Conservation (phyloP, 257 asterid species). For the Nicotiana attenuata region DNA sequence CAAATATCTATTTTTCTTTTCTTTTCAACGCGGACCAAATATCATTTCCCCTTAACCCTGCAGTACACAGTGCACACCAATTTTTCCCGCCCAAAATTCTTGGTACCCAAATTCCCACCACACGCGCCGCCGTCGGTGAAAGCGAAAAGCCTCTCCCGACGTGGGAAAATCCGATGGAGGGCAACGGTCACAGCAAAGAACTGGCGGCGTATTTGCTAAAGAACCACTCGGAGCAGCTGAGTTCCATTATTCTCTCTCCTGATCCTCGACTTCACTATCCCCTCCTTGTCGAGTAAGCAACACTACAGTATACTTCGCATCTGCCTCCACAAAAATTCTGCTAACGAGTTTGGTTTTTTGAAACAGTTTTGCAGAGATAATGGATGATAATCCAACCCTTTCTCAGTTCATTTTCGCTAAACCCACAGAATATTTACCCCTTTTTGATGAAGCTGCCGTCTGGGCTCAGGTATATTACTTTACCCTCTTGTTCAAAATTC, state of each 20-base stretch:
- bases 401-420: slow-evolving; percentile 70
- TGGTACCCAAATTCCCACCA: not conserved
- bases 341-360: too few species aligned
- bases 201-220: slow-evolving; percentile 65
- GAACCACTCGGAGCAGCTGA: slow-evolving; percentile 53
- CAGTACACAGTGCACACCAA: not conserved
- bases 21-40: not conserved
- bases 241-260: slow-evolving; percentile 45
- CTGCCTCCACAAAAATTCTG: not conserved
- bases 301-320: not conserved
- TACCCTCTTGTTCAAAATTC: not conserved
- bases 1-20: not conserved
- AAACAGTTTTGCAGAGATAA: slow-evolving; percentile 70
- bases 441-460: slow-evolving; percentile 71
- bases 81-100: not conserved
- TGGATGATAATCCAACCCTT: slow-evolving; percentile 69
- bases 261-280: slow-evolving; percentile 91
- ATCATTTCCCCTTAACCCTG: not conserved
- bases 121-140: not conserved
- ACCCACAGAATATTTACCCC: slow-evolving; percentile 56
- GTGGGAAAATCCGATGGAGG: slow-evolving; percentile 26
- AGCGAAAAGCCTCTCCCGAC: not conserved
- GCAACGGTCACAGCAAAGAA: slow-evolving; percentile 39
- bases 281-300: slow-evolving; percentile 63
- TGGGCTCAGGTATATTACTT: slow-evolving; percentile 71